phyloP scores from a whole-genome alignment of 2,329 filamentous ascomycete species.

The Trichoderma simmonsii region DNA sequence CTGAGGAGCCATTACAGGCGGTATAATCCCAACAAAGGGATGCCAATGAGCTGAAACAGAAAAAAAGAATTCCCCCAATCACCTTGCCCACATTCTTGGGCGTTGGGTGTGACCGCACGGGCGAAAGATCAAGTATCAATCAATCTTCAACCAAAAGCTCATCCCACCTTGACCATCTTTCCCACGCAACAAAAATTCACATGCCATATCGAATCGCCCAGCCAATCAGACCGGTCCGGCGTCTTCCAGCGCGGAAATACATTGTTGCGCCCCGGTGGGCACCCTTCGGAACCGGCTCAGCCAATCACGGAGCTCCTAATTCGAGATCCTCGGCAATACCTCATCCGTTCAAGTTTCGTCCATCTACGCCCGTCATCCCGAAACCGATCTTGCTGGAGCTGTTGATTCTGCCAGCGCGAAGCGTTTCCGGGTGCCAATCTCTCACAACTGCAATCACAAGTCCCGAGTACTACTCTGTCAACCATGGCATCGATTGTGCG shows the following conservation, averaged over 20 bases:
- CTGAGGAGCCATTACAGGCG: slow-evolving; percentile 29
- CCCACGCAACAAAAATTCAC: slow-evolving; percentile 27
- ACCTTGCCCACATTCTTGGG: background rate
- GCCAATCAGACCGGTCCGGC: slow-evolving; percentile 30
- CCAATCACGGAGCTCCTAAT: slow-evolving; percentile 21
- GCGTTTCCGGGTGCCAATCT: background rate
- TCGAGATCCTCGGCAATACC: slow-evolving; percentile 22
- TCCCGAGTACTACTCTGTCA: background rate
- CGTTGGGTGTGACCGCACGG: background rate
- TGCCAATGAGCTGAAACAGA: background rate
- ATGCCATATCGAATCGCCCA: slow-evolving; percentile 21
- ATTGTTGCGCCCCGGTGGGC: slow-evolving; percentile 30
- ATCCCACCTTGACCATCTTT: slow-evolving; percentile 16
- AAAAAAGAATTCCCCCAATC: background rate
- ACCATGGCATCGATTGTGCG: slow-evolving; percentile 57
- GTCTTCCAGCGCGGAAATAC: slow-evolving; percentile 20
- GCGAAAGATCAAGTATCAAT: background rate
- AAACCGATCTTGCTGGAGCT: background rate
- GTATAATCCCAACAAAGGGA: background rate
- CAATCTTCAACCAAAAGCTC: background rate
- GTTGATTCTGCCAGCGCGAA: slow-evolving; percentile 10
- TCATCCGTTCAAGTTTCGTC: slow-evolving; percentile 12
- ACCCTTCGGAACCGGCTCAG: slow-evolving; percentile 11
- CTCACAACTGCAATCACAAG: background rate
- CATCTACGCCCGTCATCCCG: slow-evolving; percentile 13